Percentiles rank a stretch among this genome's conserved stretches.
These are phyloP conservation scores for Teunomyces aglyptinius DNA, from an alignment of 805 yeast species.

Conservation along the genomic window DNA sequence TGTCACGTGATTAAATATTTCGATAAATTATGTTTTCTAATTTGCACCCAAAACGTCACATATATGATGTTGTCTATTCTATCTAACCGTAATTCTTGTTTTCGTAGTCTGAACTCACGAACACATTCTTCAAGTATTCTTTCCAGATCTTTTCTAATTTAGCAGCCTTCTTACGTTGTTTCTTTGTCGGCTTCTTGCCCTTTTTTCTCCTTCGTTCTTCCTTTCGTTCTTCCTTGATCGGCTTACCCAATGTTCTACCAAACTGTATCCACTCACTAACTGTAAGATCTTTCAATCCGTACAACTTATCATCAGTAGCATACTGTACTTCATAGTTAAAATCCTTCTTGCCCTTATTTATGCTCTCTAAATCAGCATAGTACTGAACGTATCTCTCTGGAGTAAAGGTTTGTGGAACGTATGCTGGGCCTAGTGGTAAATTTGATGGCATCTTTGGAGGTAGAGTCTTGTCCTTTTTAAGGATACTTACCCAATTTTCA, in stretches of 20 bases:
- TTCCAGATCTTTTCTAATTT: slow-evolving; percentile 53
- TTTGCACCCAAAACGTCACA: neutral
- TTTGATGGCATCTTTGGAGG: slow-evolving; percentile 58
- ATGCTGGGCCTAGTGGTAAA: slow-evolving; percentile 71
- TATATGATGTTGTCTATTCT: neutral
- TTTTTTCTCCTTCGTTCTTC: slow-evolving; percentile 6
- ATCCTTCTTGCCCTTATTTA: slow-evolving; percentile 43
- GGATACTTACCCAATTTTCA: slow-evolving; percentile 4
- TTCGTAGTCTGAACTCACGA: slow-evolving; percentile 65
- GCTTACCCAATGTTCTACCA: slow-evolving; percentile 53
- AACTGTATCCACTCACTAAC: slow-evolving; percentile 62
- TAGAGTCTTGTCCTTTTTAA: slow-evolving; percentile 54
- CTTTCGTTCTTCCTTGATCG: slow-evolving; percentile 23
- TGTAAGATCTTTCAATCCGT: slow-evolving; percentile 51
- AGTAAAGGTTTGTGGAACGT: slow-evolving; percentile 64
- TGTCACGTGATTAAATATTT: slow-evolving; percentile 1
- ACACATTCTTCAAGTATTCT: slow-evolving; percentile 54
- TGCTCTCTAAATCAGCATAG: slow-evolving; percentile 57
- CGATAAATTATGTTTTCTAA: neutral
- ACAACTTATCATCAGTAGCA: slow-evolving; percentile 60
- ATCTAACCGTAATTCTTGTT: slow-evolving; percentile 41
- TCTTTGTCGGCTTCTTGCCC: slow-evolving; percentile 11
- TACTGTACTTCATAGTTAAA: slow-evolving; percentile 68
- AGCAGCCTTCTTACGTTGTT: slow-evolving; percentile 10
- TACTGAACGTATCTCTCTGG: slow-evolving; percentile 75